These are phyloP conservation scores for Spizellomyces punctatus DNA, from an alignment of 192 early-diverging fungal species.

Conservation along the genomic window DNA sequence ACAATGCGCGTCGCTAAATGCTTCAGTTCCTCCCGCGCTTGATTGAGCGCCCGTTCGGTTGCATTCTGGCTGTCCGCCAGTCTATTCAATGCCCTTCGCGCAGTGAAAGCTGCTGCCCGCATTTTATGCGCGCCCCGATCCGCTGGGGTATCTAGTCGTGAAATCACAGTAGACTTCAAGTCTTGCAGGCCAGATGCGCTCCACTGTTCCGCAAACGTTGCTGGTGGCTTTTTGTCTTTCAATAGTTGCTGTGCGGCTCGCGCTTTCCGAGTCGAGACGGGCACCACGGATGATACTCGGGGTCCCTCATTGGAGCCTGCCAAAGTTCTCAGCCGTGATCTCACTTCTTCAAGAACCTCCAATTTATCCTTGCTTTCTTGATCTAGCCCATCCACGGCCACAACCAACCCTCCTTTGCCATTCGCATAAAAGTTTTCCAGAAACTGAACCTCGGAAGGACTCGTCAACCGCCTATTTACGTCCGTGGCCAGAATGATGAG, in stretches of 20 bases:
- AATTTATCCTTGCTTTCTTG: neutral
- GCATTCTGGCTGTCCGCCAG: neutral
- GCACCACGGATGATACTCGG: neutral
- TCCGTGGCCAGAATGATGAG: constrained; percentile 41
- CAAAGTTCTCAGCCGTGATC: neutral
- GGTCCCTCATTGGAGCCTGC: neutral
- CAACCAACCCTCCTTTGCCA: constrained; percentile 28
- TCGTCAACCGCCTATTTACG: constrained; percentile 15
- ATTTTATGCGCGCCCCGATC: constrained; percentile 19
- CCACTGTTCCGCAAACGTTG: constrained; percentile 8
- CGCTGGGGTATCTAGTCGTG: constrained; percentile 22
- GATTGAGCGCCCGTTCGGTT: constrained; percentile 3
- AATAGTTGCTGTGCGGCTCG: constrained; percentile 2
- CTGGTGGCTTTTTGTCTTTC: neutral
- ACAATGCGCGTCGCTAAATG: constrained; percentile 21
- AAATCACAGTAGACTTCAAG: constrained; percentile 9
- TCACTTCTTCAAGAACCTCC: constrained; percentile 3
- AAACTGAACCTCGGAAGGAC: constrained; percentile 26
- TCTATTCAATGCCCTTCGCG: constrained; percentile 14
- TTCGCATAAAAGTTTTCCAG: constrained; percentile 23
- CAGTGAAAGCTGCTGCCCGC: constrained; percentile 19
- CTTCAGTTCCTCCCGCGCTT: constrained; percentile 5
- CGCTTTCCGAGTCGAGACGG: constrained; percentile 2
- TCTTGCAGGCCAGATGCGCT: constrained; percentile 14
- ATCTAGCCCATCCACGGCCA: constrained; percentile 31